Conservation (phyloP, 805 yeast genomes). For the Candida maris region DNA sequence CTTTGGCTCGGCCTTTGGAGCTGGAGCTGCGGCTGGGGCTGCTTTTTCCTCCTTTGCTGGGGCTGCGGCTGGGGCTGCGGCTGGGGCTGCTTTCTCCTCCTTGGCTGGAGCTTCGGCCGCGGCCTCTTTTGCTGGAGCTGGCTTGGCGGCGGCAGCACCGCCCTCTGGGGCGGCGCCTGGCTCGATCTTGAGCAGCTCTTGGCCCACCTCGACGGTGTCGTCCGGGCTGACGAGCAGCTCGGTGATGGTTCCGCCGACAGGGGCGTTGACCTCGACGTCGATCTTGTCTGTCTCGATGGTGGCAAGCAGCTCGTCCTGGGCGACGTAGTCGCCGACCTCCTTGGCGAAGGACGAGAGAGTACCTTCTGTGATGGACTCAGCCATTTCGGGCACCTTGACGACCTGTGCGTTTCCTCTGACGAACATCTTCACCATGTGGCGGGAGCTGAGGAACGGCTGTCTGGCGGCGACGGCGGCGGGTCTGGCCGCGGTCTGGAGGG, state of each 20-base stretch:
- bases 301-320: slow-evolving; percentile 85
- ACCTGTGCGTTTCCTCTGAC: slow-evolving; percentile 34
- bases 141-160: slow-evolving; percentile 38
- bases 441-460: slow-evolving; percentile 2
- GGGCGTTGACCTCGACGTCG: slow-evolving; percentile 95
- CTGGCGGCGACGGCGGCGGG: slow-evolving; percentile 7
- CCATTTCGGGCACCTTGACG: slow-evolving; percentile 97
- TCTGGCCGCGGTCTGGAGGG: slow-evolving; percentile 18
- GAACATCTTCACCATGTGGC: slow-evolving; percentile 6
- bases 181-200: slow-evolving; percentile 83
- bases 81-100: slow-evolving; percentile 32
- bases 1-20: slow-evolving; percentile 14
- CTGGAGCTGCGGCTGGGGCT: slow-evolving; percentile 24
- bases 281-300: slow-evolving; percentile 98
- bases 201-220: slow-evolving; percentile 95
- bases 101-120: slow-evolving; percentile 28
- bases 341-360: slow-evolving; percentile 68
- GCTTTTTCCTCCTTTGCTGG: slow-evolving; percentile 12
- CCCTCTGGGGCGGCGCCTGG: slow-evolving; percentile 69
- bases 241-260: slow-evolving; percentile 83
- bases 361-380: slow-evolving; percentile 97
- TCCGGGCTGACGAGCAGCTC: slow-evolving; percentile 81
- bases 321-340: slow-evolving; percentile 83
- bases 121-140: slow-evolving; percentile 26
- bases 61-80: slow-evolving; percentile 6